A percentile compares a stretch with the other conserved stretches of the same genome.
Evolutionary conservation across 371 early-diverging fungal genomes (phyloP).

Genomic region (Apophysomyces elegans): DNA sequence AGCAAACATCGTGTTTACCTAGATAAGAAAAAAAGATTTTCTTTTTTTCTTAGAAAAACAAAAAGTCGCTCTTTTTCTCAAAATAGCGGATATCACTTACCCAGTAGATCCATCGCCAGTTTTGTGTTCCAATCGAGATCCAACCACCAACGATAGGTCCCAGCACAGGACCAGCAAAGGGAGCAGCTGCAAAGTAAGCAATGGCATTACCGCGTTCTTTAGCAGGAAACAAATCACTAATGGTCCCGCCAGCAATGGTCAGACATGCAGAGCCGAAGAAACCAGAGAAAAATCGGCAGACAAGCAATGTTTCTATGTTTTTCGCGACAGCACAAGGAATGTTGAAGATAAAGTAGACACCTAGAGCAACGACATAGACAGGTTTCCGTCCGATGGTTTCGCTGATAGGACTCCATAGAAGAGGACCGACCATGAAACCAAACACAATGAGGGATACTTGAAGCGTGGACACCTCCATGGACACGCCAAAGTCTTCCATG

Average conservation of each 20-base stretch:
- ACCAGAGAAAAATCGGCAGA: constrained; percentile 47
- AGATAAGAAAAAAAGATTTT: constrained; percentile 1
- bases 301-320: constrained; percentile 45
- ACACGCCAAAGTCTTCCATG: constrained; percentile 33
- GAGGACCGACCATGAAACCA: constrained; percentile 51
- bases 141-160: constrained; percentile 54
- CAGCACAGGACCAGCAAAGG: constrained; percentile 49
- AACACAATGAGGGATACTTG: constrained; percentile 51
- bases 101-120: constrained; percentile 57
- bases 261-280: constrained; percentile 43
- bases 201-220: constrained; percentile 48
- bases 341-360: constrained; percentile 40
- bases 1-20: constrained; percentile 48
- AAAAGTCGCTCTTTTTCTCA: neutral
- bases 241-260: constrained; percentile 48
- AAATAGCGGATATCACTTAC: constrained; percentile 19
- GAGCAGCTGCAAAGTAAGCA: constrained; percentile 54
- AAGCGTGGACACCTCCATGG: constrained; percentile 39
- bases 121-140: constrained; percentile 41
- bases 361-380: constrained; percentile 37
- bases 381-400: constrained; percentile 50
- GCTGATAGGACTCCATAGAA: constrained; percentile 50
- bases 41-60: no score
- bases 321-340: constrained; percentile 49
- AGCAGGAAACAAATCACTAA: constrained; percentile 41